phyloP scores from a whole-genome alignment of 805 yeast genomes.

The Scheffersomyces amazonensis region DNA sequence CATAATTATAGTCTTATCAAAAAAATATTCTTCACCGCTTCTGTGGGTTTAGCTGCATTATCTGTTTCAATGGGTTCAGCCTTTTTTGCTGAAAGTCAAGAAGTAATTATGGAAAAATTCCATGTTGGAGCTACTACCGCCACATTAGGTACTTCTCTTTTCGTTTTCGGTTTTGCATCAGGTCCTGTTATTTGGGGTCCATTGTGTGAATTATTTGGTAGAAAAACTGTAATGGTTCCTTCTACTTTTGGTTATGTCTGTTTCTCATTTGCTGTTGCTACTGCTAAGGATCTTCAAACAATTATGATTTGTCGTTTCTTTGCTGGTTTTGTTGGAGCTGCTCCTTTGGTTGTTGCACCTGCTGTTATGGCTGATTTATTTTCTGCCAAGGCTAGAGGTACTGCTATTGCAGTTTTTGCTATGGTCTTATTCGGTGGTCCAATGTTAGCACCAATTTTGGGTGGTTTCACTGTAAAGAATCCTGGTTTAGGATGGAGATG shows the following conservation, averaged over 20 bases:
- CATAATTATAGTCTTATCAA: slow-evolving; percentile 61
- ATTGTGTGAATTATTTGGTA: slow-evolving; percentile 26
- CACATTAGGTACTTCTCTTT: slow-evolving; percentile 71
- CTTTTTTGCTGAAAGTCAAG: slow-evolving; percentile 65
- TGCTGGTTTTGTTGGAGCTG: slow-evolving; percentile 79
- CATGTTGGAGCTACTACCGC: slow-evolving; percentile 67
- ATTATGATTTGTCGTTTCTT: slow-evolving; percentile 75
- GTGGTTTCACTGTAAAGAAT: slow-evolving; percentile 38
- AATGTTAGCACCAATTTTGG: slow-evolving; percentile 70
- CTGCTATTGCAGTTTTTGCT: slow-evolving; percentile 68
- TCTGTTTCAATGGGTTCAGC: slow-evolving; percentile 76
- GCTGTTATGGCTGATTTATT: slow-evolving; percentile 85
- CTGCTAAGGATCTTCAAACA: slow-evolving; percentile 77
- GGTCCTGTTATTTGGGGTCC: slow-evolving; percentile 85
- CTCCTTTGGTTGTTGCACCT: slow-evolving; percentile 80
- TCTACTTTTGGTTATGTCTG: slow-evolving; percentile 38
- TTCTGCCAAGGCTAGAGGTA: slow-evolving; percentile 64
- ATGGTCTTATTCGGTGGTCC: slow-evolving; percentile 80
- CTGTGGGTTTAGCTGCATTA: slow-evolving; percentile 32
- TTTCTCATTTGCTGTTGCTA: slow-evolving; percentile 63
- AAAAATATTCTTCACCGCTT: slow-evolving; percentile 20
- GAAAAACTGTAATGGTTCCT: slow-evolving; percentile 41
- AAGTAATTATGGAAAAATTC: slow-evolving; percentile 45
- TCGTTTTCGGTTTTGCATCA: slow-evolving; percentile 89
- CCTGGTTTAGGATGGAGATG: slow-evolving; percentile 53